A percentile compares a stretch with the other conserved stretches of the same genome.
Evolutionary conservation across 139 green algal species (phyloP).

Genomic region (Monoraphidium neglectum): DNA sequence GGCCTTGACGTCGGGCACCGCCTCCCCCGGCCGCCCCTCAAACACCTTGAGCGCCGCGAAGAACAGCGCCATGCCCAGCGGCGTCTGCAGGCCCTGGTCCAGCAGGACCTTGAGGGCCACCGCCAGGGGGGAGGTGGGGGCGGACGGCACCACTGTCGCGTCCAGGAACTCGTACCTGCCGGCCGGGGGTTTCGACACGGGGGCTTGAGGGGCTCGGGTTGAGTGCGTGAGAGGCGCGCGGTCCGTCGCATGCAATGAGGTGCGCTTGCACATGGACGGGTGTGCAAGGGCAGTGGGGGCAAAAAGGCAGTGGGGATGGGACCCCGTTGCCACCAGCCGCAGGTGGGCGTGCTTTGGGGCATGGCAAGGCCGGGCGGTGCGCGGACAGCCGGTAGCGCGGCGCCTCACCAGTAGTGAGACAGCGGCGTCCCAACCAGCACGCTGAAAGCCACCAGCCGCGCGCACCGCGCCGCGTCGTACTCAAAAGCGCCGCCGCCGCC

Average conservation of each 20-base stretch:
- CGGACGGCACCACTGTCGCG: constrained; percentile 36
- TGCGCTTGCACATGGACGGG: too few relatives aligned
- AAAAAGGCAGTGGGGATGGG: too few relatives aligned
- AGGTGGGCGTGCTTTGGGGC: too few relatives aligned
- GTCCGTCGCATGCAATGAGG: too few relatives aligned
- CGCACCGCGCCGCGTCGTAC: constrained; percentile 28
- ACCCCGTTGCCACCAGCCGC: too few relatives aligned
- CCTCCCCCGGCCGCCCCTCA: neutral
- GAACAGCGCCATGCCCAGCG: constrained; percentile 51
- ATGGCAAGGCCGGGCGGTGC: too few relatives aligned
- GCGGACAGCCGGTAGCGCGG: too few relatives aligned
- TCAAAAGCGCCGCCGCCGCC: constrained; percentile 27
- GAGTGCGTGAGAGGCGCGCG: too few relatives aligned
- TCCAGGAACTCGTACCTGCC: neutral
- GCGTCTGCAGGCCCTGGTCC: constrained; percentile 61
- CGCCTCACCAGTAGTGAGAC: constrained; percentile 39
- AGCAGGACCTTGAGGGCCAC: constrained; percentile 51
- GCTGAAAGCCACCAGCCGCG: constrained; percentile 35
- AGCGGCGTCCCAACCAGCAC: constrained; percentile 43
- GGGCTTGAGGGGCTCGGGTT: too few relatives aligned
- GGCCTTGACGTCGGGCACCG: neutral
- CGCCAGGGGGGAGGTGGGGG: constrained; percentile 40
- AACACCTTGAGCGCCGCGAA: constrained; percentile 45
- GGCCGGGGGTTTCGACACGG: too few relatives aligned
- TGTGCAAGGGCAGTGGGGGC: too few relatives aligned